Evolutionary conservation across 1,284 basidiomycete species (phyloP).

Genomic region (Cryptococcus sp.): DNA sequence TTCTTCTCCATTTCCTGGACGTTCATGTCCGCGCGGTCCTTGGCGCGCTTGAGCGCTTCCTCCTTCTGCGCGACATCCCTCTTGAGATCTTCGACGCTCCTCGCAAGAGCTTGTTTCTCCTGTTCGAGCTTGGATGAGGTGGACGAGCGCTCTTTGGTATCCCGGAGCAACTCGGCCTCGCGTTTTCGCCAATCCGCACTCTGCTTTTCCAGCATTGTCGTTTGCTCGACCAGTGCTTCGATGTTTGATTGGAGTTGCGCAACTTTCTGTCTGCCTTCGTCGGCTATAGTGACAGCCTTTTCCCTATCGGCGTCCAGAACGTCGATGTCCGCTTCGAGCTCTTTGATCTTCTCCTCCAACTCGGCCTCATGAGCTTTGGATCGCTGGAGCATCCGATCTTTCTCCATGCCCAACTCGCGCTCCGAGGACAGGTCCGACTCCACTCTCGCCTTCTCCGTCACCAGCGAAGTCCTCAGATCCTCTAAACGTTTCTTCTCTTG

Average conservation of each 20-base stretch:
- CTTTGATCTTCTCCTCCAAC: conserved; percentile 79
- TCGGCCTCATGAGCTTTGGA: conserved; percentile 82
- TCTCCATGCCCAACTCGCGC: conserved; percentile 75
- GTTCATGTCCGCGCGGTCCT: conserved; percentile 71
- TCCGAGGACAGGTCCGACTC: conserved; percentile 82
- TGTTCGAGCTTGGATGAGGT: conserved; percentile 55
- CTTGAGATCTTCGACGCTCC: conserved; percentile 71
- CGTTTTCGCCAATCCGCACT: conserved; percentile 69
- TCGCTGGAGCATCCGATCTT: conserved; percentile 79
- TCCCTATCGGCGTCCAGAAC: conserved; percentile 83
- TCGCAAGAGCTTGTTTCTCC: conserved; percentile 61
- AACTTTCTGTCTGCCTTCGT: conserved; percentile 31
- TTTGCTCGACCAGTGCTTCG: conserved; percentile 78
- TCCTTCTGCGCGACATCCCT: conserved; percentile 72
- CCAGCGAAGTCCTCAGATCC: conserved; percentile 75
- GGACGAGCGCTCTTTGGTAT: conserved; percentile 40
- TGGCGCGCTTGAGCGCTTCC: conserved; percentile 73
- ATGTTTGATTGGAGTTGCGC: conserved; percentile 58
- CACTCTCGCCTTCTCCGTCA: conserved; percentile 77
- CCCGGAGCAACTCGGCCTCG: conserved; percentile 61
- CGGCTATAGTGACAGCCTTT: conserved; percentile 57
- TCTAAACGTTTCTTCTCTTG: conserved; percentile 76
- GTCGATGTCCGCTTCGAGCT: conserved; percentile 80
- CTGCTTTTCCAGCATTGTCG: conserved; percentile 75
- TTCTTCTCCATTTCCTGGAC: conserved; percentile 73